Percentiles rank a stretch among this genome's conserved stretches.
Conservation (phyloP, 352 stramenopile genomes). For the Globisporangium canariense region DNA sequence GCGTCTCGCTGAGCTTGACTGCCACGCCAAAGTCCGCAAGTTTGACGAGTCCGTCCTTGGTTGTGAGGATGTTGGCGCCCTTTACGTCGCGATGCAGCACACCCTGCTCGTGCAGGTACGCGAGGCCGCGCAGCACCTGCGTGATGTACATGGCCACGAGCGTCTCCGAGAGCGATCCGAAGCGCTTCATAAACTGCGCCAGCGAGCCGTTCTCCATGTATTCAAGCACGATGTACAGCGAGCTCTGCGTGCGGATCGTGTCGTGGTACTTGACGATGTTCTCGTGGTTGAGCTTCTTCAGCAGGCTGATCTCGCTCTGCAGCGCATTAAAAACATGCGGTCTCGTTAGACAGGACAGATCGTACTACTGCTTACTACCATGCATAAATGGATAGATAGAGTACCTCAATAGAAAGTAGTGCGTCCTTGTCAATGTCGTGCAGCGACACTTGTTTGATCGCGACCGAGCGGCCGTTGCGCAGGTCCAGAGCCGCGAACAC, state of each 20-base stretch:
- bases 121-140: constrained; percentile 88
- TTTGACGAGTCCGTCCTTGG: constrained; percentile 90
- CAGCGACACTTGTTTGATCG: constrained; percentile 86
- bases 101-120: constrained; percentile 90
- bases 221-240: constrained; percentile 85
- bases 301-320: constrained; percentile 88
- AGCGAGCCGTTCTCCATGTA: constrained; percentile 95
- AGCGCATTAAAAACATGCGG: background rate
- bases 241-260: constrained; percentile 87
- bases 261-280: constrained; percentile 97
- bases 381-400: no score
- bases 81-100: constrained; percentile 94
- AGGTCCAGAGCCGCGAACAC: constrained; percentile 89
- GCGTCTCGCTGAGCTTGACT: constrained; percentile 84
- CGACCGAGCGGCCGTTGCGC: constrained; percentile 76
- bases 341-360: background rate
- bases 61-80: constrained; percentile 92
- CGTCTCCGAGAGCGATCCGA: constrained; percentile 89
- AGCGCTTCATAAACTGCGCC: constrained; percentile 92
- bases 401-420: constrained; percentile 67
- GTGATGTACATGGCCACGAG: constrained; percentile 91
- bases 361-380: no score
- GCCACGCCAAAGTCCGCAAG: constrained; percentile 92
- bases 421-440: constrained; percentile 84
- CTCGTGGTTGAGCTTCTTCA: constrained; percentile 92